Evolutionary conservation across 208 protist species (phyloP).

Genomic region (Wallacemonas collosoma): DNA sequence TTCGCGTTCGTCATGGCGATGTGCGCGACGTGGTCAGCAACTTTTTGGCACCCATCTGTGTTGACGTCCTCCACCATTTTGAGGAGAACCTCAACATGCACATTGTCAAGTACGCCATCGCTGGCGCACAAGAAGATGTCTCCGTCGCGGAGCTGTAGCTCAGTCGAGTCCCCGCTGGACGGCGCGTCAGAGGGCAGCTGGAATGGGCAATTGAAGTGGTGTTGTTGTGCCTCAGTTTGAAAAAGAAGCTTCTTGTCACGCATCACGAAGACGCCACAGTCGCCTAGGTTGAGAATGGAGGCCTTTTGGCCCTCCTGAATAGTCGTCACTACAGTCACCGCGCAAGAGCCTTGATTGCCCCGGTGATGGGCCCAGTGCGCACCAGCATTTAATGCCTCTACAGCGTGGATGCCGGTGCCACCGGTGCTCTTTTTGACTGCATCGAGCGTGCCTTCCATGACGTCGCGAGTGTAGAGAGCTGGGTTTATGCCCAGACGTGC

Average conservation of each 20-base stretch:
- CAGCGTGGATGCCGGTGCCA: constrained; percentile 33
- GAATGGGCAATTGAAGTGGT: constrained; percentile 88
- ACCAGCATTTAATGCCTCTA: constrained; percentile 64
- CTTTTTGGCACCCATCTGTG: constrained; percentile 49
- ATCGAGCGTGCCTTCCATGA: constrained; percentile 70
- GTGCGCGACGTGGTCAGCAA: constrained; percentile 60
- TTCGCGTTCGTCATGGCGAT: constrained; percentile 56
- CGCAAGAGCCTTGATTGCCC: constrained; percentile 64
- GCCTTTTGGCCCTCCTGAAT: constrained; percentile 44
- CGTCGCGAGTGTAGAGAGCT: constrained; percentile 74
- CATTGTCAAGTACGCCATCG: constrained; percentile 87
- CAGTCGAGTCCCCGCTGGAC: constrained; percentile 55
- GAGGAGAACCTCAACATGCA: constrained; percentile 67
- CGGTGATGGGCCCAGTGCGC: constrained; percentile 45
- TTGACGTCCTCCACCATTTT: constrained; percentile 42
- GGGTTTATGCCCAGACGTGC: constrained; percentile 73
- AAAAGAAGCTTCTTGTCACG: constrained; percentile 66
- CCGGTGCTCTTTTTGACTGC: constrained; percentile 34
- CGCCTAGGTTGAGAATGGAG: constrained; percentile 86
- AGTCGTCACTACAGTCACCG: constrained; percentile 69
- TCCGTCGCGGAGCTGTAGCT: constrained; percentile 57
- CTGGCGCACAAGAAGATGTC: constrained; percentile 82
- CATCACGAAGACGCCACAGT: constrained; percentile 78
- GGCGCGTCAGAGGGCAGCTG: constrained; percentile 81
- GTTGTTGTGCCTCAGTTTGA: constrained; percentile 71